These are phyloP conservation scores for Strigomonas galati DNA, from an alignment of 208 protist genomes.

Conservation along the genomic window DNA sequence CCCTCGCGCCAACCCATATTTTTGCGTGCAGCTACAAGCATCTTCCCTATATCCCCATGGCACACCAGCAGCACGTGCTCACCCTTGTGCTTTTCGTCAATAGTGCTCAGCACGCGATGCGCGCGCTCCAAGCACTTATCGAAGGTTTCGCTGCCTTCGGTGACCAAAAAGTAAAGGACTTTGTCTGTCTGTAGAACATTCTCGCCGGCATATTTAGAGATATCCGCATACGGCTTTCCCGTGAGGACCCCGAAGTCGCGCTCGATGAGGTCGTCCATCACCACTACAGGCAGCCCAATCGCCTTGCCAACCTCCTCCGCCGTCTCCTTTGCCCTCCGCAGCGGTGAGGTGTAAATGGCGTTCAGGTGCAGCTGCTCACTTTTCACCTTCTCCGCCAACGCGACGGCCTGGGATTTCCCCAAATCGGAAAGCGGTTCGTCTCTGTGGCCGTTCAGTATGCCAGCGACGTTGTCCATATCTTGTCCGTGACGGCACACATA, in stretches of 20 bases:
- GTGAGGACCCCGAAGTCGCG: slow-evolving; percentile 86
- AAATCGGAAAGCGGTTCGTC: slow-evolving; percentile 72
- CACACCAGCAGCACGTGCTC: slow-evolving; percentile 81
- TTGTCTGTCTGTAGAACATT: slow-evolving; percentile 75
- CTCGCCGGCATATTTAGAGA: slow-evolving; percentile 58
- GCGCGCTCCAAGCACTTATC: slow-evolving; percentile 70
- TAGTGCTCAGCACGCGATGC: slow-evolving; percentile 43
- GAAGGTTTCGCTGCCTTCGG: slow-evolving; percentile 73
- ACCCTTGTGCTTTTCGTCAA: slow-evolving; percentile 51
- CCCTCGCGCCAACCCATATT: slow-evolving; percentile 68
- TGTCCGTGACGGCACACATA: slow-evolving; percentile 87
- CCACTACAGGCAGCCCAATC: slow-evolving; percentile 38
- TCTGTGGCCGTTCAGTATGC: slow-evolving; percentile 85
- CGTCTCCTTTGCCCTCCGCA: slow-evolving; percentile 68
- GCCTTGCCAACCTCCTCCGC: slow-evolving; percentile 48
- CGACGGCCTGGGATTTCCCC: slow-evolving; percentile 58
- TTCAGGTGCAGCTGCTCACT: slow-evolving; percentile 37
- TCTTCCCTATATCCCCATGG: slow-evolving; percentile 92
- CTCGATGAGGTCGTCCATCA: slow-evolving; percentile 68
- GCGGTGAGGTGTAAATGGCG: slow-evolving; percentile 74
- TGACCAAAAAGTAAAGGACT: slow-evolving; percentile 81
- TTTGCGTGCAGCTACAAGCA: slow-evolving; percentile 68
- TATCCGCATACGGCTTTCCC: slow-evolving; percentile 70
- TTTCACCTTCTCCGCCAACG: slow-evolving; percentile 50
- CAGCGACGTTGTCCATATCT: slow-evolving; percentile 79